phyloP scores from a whole-genome alignment of 805 yeast genomes.

The Zygotorulaspora florentina region DNA sequence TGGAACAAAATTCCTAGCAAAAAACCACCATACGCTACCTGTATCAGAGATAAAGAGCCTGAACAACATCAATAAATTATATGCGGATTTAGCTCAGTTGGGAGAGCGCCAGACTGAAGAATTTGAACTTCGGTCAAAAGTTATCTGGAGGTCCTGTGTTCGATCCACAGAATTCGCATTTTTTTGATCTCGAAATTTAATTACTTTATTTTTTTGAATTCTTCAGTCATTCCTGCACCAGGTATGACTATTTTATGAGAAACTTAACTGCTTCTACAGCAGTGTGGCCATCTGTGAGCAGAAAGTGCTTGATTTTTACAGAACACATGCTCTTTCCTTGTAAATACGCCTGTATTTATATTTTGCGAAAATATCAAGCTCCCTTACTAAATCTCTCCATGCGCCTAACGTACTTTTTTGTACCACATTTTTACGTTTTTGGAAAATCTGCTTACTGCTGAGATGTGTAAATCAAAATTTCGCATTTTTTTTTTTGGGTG shows the following conservation, averaged over 20 bases:
- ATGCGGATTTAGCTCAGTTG: slow-evolving; percentile 43
- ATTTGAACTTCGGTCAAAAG: slow-evolving; percentile 24
- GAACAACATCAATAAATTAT: background rate
- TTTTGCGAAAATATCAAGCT: background rate
- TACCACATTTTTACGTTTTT: background rate
- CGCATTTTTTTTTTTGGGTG: no score
- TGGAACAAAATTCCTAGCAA: background rate
- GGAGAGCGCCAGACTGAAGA: slow-evolving; percentile 45
- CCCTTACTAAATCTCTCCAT: background rate
- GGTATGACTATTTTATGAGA: background rate
- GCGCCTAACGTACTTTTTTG: background rate
- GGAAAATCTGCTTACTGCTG: no score
- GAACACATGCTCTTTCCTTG: no score
- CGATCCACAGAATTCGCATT: slow-evolving; percentile 75
- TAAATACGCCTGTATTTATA: no score
- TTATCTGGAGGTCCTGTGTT: slow-evolving; percentile 77
- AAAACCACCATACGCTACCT: background rate
- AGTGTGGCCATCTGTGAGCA: no score
- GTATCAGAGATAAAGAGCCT: background rate
- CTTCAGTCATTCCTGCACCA: no score
- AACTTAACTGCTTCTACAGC: background rate
- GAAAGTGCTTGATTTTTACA: no score
- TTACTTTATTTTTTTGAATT: no score
- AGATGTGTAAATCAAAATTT: no score
- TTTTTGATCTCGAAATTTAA: no score